A percentile compares a stretch with the other conserved stretches of the same genome.
phyloP scores from a whole-genome alignment of 78 protist genomes.

The Dictyostelium purpureum region DNA sequence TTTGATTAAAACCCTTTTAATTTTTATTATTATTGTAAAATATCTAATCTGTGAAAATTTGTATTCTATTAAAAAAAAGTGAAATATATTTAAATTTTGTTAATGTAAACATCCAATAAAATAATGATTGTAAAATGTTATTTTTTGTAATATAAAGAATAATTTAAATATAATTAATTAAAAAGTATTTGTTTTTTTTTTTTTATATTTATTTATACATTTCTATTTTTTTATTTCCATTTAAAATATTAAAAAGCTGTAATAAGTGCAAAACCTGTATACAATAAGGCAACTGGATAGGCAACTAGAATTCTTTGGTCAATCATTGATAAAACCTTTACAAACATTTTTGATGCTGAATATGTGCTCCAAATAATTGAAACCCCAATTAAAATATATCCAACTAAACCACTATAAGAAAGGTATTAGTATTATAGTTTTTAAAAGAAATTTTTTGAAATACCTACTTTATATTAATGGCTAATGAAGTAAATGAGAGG shows the following conservation, averaged over 20 bases:
- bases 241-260: conserved; percentile 86
- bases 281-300: conserved; percentile 91
- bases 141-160: too few relatives aligned
- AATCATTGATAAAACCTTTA: conserved; percentile 70
- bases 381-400: conserved; percentile 48
- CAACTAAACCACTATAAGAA: conserved; percentile 58
- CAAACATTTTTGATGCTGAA: conserved; percentile 90
- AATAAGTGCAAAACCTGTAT: conserved; percentile 91
- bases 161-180: too few relatives aligned
- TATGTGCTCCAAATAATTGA: conserved; percentile 89
- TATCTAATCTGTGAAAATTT: too few relatives aligned
- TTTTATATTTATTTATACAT: not conserved
- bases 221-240: not conserved
- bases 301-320: conserved; percentile 87
- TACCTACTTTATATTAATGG: conserved; percentile 60
- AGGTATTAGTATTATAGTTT: too few relatives aligned
- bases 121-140: too few relatives aligned
- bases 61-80: too few relatives aligned
- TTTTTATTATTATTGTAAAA: too few relatives aligned
- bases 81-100: too few relatives aligned
- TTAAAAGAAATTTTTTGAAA: too few relatives aligned
- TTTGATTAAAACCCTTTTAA: too few relatives aligned
- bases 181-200: too few relatives aligned
- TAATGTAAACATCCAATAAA: too few relatives aligned
- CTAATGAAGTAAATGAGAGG: conserved; percentile 80